These are phyloP conservation scores for Talaromyces liani DNA, from an alignment of 495 filamentous ascomycete genomes.

Conservation along the genomic window DNA sequence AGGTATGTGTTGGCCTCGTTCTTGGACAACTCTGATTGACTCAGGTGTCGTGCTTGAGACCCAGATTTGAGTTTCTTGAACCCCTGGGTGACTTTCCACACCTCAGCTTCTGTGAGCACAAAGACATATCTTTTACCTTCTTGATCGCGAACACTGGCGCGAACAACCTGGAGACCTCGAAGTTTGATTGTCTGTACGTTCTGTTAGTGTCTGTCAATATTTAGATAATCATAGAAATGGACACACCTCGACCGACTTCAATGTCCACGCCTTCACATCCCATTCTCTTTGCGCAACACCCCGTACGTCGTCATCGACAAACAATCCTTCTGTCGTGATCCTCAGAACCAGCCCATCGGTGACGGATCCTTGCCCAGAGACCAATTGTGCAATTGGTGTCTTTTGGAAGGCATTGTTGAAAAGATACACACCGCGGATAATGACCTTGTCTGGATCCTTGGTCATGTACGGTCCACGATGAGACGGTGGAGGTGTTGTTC, in stretches of 20 bases:
- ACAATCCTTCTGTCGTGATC: conserved; percentile 84
- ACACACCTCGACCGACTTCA: conserved; percentile 87
- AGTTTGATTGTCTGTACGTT: conserved; percentile 44
- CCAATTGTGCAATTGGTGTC: conserved; percentile 72
- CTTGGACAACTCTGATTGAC: conserved; percentile 52
- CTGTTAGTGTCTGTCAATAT: conserved; percentile 12
- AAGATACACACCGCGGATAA: conserved; percentile 82
- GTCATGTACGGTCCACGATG: conserved; percentile 69
- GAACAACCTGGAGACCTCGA: conserved; percentile 66
- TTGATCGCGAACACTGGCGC: conserved; percentile 75
- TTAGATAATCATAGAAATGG: conserved; percentile 27
- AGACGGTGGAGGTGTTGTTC: conserved; percentile 77
- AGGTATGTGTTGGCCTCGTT: conserved; percentile 55
- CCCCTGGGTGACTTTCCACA: conserved; percentile 86
- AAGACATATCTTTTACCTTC: conserved; percentile 81
- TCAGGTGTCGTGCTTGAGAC: conserved; percentile 57
- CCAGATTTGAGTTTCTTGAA: conserved; percentile 68
- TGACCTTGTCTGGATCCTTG: conserved; percentile 88
- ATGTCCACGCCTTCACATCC: conserved; percentile 97
- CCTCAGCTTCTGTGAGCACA: conserved; percentile 71
- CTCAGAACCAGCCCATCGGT: conserved; percentile 81
- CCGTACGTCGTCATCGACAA: conserved; percentile 91
- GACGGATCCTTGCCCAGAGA: conserved; percentile 65
- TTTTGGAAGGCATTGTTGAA: conserved; percentile 80
- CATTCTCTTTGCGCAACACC: conserved; percentile 86